Evolutionary conservation across 2,329 filamentous ascomycete species (phyloP).

Genomic region (Xylariales sp.): DNA sequence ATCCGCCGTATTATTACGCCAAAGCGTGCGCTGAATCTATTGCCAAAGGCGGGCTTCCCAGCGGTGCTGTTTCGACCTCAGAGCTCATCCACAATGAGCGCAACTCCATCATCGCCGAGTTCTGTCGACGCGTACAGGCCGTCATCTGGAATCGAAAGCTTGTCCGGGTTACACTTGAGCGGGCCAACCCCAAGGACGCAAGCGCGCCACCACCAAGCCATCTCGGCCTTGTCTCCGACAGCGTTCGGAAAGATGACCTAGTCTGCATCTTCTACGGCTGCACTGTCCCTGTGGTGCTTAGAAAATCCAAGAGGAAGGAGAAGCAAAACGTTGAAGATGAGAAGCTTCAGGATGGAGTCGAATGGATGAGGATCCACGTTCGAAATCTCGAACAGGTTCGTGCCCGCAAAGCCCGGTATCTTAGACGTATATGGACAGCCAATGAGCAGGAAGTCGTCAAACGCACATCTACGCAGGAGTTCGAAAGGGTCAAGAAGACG

Average conservation of each 20-base stretch:
- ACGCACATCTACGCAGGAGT: no score
- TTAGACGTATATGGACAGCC: no score
- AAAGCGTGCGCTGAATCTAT: conserved; percentile 20
- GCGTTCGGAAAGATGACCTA: conserved; percentile 13
- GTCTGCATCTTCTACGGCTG: conserved; percentile 21
- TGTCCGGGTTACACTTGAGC: conserved; percentile 10
- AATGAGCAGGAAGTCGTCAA: no score
- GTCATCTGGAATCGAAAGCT: conserved; percentile 23
- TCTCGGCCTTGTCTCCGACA: conserved; percentile 12
- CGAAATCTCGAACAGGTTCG: neutral
- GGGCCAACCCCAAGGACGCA: conserved; percentile 10
- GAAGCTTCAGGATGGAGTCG: neutral
- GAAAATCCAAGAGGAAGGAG: neutral
- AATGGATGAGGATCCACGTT: neutral
- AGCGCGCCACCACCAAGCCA: no score
- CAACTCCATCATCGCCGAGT: conserved; percentile 23
- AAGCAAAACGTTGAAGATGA: conserved; percentile 7
- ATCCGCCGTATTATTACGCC: conserved; percentile 22
- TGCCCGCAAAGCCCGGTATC: neutral
- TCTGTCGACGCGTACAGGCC: conserved; percentile 21
- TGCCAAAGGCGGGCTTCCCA: conserved; percentile 16
- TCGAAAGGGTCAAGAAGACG: neutral
- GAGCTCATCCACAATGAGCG: conserved; percentile 21
- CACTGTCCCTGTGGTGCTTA: conserved; percentile 19
- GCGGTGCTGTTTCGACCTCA: conserved; percentile 16